Conservation (phyloP, 192 early-diverging fungal species). For the Polychytrium aggregatum region DNA sequence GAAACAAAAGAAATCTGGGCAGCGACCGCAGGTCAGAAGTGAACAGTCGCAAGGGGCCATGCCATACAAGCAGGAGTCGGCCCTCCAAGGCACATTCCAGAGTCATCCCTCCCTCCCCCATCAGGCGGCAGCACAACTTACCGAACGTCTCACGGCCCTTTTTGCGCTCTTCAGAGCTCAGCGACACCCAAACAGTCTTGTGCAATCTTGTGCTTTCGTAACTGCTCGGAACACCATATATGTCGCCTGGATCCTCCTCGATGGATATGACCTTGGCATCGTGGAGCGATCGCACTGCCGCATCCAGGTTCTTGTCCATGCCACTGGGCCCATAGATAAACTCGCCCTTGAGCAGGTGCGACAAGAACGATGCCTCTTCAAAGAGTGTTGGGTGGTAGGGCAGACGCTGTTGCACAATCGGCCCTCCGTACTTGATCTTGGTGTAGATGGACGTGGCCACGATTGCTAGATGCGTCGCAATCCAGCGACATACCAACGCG, state of each 20-base stretch:
- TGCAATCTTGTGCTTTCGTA: no score
- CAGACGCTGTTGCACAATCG: slow-evolving; percentile 55
- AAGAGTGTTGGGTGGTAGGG: slow-evolving; percentile 36
- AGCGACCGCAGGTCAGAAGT: slow-evolving; percentile 8
- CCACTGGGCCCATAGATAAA: slow-evolving; percentile 70
- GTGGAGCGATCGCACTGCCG: slow-evolving; percentile 46
- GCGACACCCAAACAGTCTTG: slow-evolving; percentile 29
- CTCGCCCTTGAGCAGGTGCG: slow-evolving; percentile 63
- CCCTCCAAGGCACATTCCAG: no score
- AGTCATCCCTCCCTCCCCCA: not conserved
- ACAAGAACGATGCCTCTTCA: slow-evolving; percentile 60
- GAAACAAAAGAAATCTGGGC: slow-evolving; percentile 68
- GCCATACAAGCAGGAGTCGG: no score
- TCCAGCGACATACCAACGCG: no score
- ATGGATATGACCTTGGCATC: slow-evolving; percentile 28
- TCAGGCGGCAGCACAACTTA: slow-evolving; percentile 4
- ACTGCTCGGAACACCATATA: slow-evolving; percentile 4
- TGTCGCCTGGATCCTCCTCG: slow-evolving; percentile 14
- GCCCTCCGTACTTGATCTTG: slow-evolving; percentile 64
- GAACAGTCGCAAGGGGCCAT: slow-evolving; percentile 34
- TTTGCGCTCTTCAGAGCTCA: slow-evolving; percentile 27
- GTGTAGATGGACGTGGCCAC: slow-evolving; percentile 65
- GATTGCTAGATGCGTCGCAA: no score
- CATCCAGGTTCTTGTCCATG: slow-evolving; percentile 51
- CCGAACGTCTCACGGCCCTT: slow-evolving; percentile 42